Base-by-base conservation (phyloP, 2,329 filamentous ascomycete genomes). In the Pyrenophora teres region DNA sequence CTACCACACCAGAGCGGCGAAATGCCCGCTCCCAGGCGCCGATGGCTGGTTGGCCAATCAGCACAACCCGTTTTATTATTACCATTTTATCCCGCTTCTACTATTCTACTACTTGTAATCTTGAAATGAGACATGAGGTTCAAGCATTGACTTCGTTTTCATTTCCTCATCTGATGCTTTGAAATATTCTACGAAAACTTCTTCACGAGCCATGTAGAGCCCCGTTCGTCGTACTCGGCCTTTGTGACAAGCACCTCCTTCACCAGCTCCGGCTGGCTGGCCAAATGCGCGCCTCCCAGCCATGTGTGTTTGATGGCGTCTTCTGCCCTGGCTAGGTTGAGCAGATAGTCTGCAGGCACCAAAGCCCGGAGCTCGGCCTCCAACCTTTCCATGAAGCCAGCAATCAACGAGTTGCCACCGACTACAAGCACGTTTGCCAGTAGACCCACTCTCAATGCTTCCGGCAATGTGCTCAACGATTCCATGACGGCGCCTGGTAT, bases 141-240 rank as follows among this genome's bases (percentile, higher is more conserved):
- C 3, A 21, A 3, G 19, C 19, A 21, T 21, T 21, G 3, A 21
- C 19, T 21, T 21, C 3, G 5, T 21, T 21, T 21, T 21, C 19
- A 21, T 3, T 21, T 21, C 19, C 5, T 21, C 19, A 21, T 21
- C 19, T 12, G 27, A 12, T 9, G 27, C 23, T 25, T 25, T 6
- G 21, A 40, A 35, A 33, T 33, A 38, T 46, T 21, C 40, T 60
- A 63, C 12, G 77, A 78, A 69, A 96, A 94, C 67, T 84, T 90
- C 64, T 85, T 86, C 23, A 84, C 85, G 19, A 89, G 81, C 89
- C 90, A 93, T 1, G 77, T 84, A 7, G 68, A 69, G 12, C 94
- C 94, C 67, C 92, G 77, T 73, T 99, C 94, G 44, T 94, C 85
- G 71, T 99, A 99, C 69, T 99, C 91, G 55, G 89, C 83, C 69